Evolutionary conservation across 2,329 filamentous ascomycete species (phyloP).

Genomic region (Penicillium sp.): DNA sequence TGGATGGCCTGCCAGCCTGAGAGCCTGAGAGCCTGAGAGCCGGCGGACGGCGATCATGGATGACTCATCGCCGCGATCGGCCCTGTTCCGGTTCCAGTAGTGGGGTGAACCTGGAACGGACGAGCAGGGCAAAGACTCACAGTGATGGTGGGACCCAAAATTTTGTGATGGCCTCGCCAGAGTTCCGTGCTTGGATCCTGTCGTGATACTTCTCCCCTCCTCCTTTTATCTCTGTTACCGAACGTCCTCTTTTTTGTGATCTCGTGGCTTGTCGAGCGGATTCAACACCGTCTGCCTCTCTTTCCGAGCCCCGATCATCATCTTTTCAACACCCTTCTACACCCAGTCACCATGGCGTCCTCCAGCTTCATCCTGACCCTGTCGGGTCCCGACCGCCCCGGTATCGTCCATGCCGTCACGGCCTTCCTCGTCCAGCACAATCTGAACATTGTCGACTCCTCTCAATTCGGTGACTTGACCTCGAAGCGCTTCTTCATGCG

Average conservation of each 20-base stretch:
- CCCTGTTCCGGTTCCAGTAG: neutral
- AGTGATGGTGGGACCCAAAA: too few relatives aligned
- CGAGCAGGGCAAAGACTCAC: too few relatives aligned
- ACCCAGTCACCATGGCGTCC: slow-evolving; percentile 32
- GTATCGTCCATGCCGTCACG: slow-evolving; percentile 79
- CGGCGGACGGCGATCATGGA: neutral
- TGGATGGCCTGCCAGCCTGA: too few relatives aligned
- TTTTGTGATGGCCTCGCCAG: neutral
- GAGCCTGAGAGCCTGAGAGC: neutral
- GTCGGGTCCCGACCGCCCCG: slow-evolving; percentile 76
- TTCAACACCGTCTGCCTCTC: slow-evolving; percentile 19
- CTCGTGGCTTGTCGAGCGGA: slow-evolving; percentile 7
- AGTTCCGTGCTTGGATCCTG: too few relatives aligned
- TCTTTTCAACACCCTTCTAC: neutral
- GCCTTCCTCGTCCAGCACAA: slow-evolving; percentile 66
- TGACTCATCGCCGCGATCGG: slow-evolving; percentile 12
- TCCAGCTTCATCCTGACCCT: slow-evolving; percentile 68
- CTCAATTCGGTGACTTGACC: slow-evolving; percentile 73
- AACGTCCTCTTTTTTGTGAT: neutral
- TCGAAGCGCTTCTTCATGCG: slow-evolving; percentile 82
- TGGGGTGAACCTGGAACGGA: too few relatives aligned
- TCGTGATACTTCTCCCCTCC: neutral
- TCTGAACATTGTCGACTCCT: slow-evolving; percentile 76
- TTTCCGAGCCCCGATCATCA: too few relatives aligned
- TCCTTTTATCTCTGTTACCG: neutral